Conservation (phyloP, 2,329 filamentous ascomycete species). For the Pseudogymnoascus verrucosus region DNA sequence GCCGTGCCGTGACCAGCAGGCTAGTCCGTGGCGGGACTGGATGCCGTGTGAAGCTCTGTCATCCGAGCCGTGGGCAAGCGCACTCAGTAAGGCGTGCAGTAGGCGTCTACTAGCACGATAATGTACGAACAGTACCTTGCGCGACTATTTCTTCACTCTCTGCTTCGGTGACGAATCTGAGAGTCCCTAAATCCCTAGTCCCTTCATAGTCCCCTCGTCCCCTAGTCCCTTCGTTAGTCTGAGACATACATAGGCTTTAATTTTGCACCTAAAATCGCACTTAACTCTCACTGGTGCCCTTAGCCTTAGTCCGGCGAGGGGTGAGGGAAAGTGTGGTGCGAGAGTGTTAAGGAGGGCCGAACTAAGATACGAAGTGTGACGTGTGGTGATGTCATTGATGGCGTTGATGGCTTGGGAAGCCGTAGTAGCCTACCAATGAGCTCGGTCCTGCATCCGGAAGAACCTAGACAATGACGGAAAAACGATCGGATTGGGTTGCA, state of each 20-base stretch:
- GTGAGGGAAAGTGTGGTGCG: background rate
- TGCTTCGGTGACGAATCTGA: background rate
- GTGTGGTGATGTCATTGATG: background rate
- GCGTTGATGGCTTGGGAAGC: background rate
- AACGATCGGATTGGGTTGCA: background rate
- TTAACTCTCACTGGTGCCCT: background rate
- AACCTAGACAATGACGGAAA: background rate
- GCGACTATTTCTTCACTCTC: background rate
- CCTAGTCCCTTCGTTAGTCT: background rate
- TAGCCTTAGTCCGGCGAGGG: background rate
- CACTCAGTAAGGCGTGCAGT: background rate
- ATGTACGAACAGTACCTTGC: background rate
- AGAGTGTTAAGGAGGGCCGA: background rate
- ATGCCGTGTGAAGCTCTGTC: background rate
- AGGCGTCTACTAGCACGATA: background rate
- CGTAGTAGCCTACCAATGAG: background rate
- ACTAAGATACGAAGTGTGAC: background rate
- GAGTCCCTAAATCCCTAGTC: background rate
- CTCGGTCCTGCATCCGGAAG: background rate
- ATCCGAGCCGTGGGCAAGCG: background rate
- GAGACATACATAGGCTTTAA: conserved; percentile 4
- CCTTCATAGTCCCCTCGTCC: background rate
- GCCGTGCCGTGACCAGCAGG: background rate
- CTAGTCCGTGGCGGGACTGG: background rate
- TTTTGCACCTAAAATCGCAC: background rate